Conservation (phyloP, 176 grass and related monocot species). For the Lolium perenne region DNA sequence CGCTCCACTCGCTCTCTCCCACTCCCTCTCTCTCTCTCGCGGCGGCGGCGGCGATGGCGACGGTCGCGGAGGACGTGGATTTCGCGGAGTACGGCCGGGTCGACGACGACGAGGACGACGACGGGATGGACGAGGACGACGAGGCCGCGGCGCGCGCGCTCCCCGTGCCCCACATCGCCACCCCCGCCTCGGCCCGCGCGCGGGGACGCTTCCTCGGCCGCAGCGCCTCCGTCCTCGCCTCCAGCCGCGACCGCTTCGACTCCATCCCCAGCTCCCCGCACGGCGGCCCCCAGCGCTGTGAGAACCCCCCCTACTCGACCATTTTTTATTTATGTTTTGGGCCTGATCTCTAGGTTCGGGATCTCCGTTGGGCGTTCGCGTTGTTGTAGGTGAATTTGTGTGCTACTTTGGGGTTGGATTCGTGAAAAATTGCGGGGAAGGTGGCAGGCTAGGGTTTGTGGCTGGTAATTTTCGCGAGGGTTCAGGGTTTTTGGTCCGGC, state of each 20-base stretch:
- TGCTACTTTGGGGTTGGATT: neutral
- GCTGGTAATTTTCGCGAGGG: conserved; percentile 20
- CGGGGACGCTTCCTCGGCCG: conserved; percentile 47
- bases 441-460: neutral
- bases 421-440: neutral
- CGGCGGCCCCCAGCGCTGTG: conserved; percentile 56
- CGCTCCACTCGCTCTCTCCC: neutral
- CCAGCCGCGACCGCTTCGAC: conserved; percentile 46
- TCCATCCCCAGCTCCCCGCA: conserved; percentile 18
- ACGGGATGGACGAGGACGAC: conserved; percentile 56
- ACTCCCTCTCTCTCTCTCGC: neutral
- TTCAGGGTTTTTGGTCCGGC: conserved; percentile 34
- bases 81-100: conserved; percentile 46
- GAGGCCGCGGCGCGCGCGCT: conserved; percentile 34
- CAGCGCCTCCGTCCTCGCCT: conserved; percentile 49
- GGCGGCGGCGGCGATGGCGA: neutral
- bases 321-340: neutral
- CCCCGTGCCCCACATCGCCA: conserved; percentile 56
- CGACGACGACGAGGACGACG: conserved; percentile 49
- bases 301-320: conserved; percentile 10
- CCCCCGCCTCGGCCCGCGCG: conserved; percentile 38
- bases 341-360: conserved; percentile 5
- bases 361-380: neutral
- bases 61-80: conserved; percentile 16
- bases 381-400: neutral